Evolutionary conservation across 495 filamentous ascomycete species (phyloP), one percentile per base, ranked within the genome.

Genomic region (Clavariopsis aquatica): DNA sequence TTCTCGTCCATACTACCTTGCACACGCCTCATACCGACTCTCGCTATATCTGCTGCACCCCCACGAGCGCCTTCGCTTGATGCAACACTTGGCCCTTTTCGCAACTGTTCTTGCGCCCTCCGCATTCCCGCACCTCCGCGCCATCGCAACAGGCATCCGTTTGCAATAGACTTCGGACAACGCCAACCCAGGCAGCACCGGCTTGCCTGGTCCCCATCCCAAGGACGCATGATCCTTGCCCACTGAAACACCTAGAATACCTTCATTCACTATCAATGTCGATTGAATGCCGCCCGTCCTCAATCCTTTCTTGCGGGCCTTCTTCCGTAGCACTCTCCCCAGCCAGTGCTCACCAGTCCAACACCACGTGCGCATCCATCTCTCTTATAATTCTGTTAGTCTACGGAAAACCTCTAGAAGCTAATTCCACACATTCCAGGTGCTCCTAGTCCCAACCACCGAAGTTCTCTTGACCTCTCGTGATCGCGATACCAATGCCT

Each of bases 261-360:
- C 61, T 13, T 26, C 28, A 27, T 15, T 34, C 10, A 15, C 56
- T 38, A 49, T 71, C 61, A 13, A 77, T 80, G 78, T 78, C 76
- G 78, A 80, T 79, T 91, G 93, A 90, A 97, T 98, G 93, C 93
- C 93, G 87, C 91, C 94, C 46, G 60, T 64, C 80, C 86, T 98
- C 87, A 99, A 98, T 78, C 94, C 95, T 74, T 96, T 96, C 78
- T 84, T 99, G 73, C 87, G 90, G 82, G 90, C 95, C 81, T 97
- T 98, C 89, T 96, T 96, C 84, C 90, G 91, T 80, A 97, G 91
- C 83, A 84, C 90, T 74, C 84, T 96, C 71, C 92, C 91, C 60
- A 80, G 89, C 74, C 95, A 97, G 86, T 98, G 95, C 82, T 84
- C 88, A 71, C 94, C 93, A 51, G 84, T 92, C 60, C 88, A 94